Conservation (phyloP, 805 yeast genomes). For the Yamadazyma sp. region DNA sequence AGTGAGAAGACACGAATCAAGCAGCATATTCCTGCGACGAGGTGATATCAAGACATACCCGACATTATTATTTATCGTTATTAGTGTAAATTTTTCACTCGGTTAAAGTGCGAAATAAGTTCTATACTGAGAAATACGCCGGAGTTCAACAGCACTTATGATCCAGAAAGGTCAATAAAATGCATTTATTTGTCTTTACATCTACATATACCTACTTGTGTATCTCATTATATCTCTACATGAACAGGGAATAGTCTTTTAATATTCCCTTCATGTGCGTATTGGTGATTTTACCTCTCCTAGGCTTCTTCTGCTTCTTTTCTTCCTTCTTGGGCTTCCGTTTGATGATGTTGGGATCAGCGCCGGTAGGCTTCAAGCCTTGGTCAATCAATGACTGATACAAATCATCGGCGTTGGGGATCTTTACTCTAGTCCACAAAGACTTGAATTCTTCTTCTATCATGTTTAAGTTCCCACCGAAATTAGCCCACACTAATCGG, state of each 20-base stretch:
- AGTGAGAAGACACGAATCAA: too few species aligned
- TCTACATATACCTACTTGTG: not conserved
- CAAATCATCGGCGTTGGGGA: slow-evolving; percentile 80
- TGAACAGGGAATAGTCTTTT: slow-evolving; percentile 65
- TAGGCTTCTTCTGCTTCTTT: slow-evolving; percentile 85
- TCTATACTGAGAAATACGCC: too few species aligned
- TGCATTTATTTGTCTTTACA: too few species aligned
- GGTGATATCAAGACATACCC: too few species aligned
- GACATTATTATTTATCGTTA: too few species aligned
- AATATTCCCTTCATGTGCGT: slow-evolving; percentile 95
- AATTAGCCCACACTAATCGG: slow-evolving; percentile 87
- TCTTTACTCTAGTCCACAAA: slow-evolving; percentile 75
- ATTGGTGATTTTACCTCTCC: slow-evolving; percentile 92
- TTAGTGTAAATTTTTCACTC: too few species aligned
- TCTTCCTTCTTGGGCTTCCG: slow-evolving; percentile 56
- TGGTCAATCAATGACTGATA: slow-evolving; percentile 75
- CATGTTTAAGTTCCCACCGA: slow-evolving; percentile 67
- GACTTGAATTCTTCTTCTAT: slow-evolving; percentile 80
- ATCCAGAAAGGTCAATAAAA: too few species aligned
- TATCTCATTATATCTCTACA: slow-evolving; percentile 1
- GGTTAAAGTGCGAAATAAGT: too few species aligned
- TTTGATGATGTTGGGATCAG: slow-evolving; percentile 93
- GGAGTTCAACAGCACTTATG: too few species aligned
- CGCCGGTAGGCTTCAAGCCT: slow-evolving; percentile 94
- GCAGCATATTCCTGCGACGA: too few species aligned